Evolutionary conservation across 1,139 yeast genomes (phyloP).

Genomic region (Sugiyamaella xylanicola): DNA sequence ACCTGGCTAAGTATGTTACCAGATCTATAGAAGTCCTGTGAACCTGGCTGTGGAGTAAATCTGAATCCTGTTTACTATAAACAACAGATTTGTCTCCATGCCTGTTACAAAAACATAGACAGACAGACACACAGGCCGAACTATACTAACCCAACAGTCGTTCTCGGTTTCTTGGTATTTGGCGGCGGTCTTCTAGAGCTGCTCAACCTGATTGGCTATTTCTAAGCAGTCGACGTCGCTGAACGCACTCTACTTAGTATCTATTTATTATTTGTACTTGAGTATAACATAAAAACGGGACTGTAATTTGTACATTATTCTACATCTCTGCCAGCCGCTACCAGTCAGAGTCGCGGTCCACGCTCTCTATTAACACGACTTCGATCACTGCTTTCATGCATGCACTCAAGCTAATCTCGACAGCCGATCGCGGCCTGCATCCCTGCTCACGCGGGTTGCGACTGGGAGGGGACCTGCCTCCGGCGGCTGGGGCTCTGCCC

Average conservation of each 20-base stretch:
- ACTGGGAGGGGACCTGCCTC: neutral
- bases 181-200: conserved; percentile 85
- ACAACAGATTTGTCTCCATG: no score
- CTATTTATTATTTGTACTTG: neutral
- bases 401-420: neutral
- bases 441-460: no score
- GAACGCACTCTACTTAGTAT: neutral
- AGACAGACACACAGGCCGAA: conserved; percentile 24
- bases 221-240: conserved; percentile 22
- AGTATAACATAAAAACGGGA: neutral
- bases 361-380: neutral
- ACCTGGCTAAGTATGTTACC: conserved; percentile 59
- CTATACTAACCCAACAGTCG: conserved; percentile 34
- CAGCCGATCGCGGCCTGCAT: neutral
- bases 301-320: no score
- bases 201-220: conserved; percentile 42
- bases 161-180: conserved; percentile 67
- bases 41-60: no score
- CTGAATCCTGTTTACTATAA: no score
- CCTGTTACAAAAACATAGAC: no score
- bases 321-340: no score
- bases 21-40: no score
- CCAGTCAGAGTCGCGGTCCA: neutral
- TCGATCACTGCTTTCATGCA: neutral
- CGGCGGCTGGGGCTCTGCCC: neutral